A percentile compares a stretch with the other conserved stretches of the same genome.
Evolutionary conservation across 805 yeast species (phyloP).

Genomic region (Nakazawaea anatomiae): DNA sequence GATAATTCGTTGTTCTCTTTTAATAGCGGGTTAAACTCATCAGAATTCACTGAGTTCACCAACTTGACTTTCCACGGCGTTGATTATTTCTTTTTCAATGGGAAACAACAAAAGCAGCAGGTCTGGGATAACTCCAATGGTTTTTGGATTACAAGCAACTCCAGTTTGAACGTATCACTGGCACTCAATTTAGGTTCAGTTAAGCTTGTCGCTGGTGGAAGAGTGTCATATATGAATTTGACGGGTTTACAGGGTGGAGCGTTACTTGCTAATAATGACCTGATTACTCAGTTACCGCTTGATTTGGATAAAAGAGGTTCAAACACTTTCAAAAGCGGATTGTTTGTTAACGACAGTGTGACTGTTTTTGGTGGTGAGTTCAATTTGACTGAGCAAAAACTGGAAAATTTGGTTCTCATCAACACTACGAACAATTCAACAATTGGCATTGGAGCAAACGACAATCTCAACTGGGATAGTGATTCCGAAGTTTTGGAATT

Average conservation of each 20-base stretch:
- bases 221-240: constrained; percentile 14
- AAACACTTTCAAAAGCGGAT: constrained; percentile 26
- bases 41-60: constrained; percentile 20
- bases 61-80: constrained; percentile 30
- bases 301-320: background rate
- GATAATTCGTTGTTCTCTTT: constrained; percentile 37
- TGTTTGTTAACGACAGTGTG: constrained; percentile 41
- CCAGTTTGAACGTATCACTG: constrained; percentile 24
- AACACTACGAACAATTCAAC: constrained; percentile 6
- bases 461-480: constrained; percentile 14
- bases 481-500: constrained; percentile 20
- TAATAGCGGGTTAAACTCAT: constrained; percentile 22
- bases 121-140: constrained; percentile 37
- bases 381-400: constrained; percentile 8
- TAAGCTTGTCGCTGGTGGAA: constrained; percentile 14
- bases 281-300: background rate
- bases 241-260: constrained; percentile 24
- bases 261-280: constrained; percentile 19
- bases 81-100: constrained; percentile 36
- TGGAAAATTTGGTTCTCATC: constrained; percentile 18
- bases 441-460: constrained; percentile 8
- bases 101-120: constrained; percentile 11
- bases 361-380: constrained; percentile 60
- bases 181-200: constrained; percentile 14
- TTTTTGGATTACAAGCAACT: constrained; percentile 28